Conservation (phyloP, 2,329 filamentous ascomycete species). For the Cladorrhinum sp. region DNA sequence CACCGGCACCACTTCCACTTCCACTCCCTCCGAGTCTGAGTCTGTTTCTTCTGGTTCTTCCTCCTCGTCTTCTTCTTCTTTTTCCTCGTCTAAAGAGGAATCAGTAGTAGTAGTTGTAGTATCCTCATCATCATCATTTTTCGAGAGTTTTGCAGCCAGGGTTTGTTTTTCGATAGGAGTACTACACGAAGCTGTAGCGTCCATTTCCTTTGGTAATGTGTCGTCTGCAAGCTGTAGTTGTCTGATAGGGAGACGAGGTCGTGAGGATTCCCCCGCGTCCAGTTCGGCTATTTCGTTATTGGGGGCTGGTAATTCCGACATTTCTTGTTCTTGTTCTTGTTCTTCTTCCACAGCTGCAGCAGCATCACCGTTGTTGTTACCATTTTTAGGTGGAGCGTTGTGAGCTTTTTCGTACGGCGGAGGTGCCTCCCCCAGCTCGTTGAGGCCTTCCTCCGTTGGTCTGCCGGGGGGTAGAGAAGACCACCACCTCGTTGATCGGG, state of each 20-base stretch:
- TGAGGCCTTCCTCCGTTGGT: conserved; percentile 51
- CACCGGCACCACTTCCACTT: background rate
- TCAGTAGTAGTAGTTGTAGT: too few relatives aligned
- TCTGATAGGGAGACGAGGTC: too few relatives aligned
- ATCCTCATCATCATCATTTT: background rate
- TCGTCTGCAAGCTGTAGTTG: background rate
- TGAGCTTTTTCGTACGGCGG: conserved; percentile 52
- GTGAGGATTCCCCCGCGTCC: background rate
- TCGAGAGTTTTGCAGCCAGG: too few relatives aligned
- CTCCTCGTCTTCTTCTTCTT: too few relatives aligned
- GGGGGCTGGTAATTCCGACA: background rate
- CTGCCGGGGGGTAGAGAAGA: background rate
- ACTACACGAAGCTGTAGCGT: background rate
- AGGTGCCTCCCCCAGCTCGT: conserved; percentile 63
- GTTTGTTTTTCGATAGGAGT: background rate
- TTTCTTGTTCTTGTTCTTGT: background rate
- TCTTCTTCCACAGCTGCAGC: too few relatives aligned
- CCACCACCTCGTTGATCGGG: background rate
- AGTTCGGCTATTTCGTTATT: background rate
- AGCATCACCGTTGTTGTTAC: background rate
- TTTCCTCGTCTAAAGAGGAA: too few relatives aligned
- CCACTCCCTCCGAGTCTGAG: too few relatives aligned
- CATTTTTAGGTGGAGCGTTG: background rate
- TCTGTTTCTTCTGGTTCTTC: too few relatives aligned
- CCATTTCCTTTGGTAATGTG: background rate